Conservation (phyloP, 495 filamentous ascomycete species). For the Aspergillus taichungensis region DNA sequence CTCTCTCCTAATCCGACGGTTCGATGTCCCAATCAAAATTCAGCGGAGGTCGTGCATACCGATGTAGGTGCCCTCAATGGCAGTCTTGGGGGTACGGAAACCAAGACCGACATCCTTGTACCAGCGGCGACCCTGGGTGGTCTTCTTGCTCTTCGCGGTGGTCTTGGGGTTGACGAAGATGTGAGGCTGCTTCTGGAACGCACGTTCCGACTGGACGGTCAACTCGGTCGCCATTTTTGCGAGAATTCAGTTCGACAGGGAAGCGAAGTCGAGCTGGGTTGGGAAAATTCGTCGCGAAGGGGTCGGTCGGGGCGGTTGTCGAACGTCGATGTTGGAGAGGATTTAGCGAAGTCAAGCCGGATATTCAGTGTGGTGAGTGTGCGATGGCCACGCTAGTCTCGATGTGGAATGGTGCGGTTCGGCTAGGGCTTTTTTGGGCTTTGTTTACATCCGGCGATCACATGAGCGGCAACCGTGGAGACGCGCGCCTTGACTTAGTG, state of each 20-base stretch:
- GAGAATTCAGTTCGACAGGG: slow-evolving; percentile 43
- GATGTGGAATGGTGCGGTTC: slow-evolving; percentile 22
- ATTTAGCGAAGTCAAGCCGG: slow-evolving; percentile 29
- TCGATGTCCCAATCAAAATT: slow-evolving; percentile 14
- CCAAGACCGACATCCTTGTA: slow-evolving; percentile 99
- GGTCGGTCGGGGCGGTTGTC: slow-evolving; percentile 26
- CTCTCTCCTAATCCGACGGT: slow-evolving; percentile 9
- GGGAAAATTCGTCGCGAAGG: slow-evolving; percentile 24
- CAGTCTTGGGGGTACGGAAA: slow-evolving; percentile 93
- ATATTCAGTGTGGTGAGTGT: slow-evolving; percentile 34
- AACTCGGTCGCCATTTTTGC: slow-evolving; percentile 95
- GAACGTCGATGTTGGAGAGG: slow-evolving; percentile 37
- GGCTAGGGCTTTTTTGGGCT: slow-evolving; percentile 36
- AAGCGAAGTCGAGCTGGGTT: slow-evolving; percentile 31
- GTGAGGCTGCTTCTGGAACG: slow-evolving; percentile 99
- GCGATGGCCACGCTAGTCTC: slow-evolving; percentile 26
- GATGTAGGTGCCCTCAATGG: slow-evolving; percentile 98
- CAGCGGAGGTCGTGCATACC: slow-evolving; percentile 57
- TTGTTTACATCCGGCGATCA: slow-evolving; percentile 38
- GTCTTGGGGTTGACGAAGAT: slow-evolving; percentile 94
- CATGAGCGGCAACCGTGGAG: slow-evolving; percentile 15
- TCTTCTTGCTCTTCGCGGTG: slow-evolving; percentile 75
- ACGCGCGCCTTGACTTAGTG: slow-evolving; percentile 18
- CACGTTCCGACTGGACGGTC: slow-evolving; percentile 95
- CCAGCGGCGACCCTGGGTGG: slow-evolving; percentile 91